Evolutionary conservation across 208 protist genomes (phyloP), one percentile per base, ranked within the genome.

Genomic region (Angomonas deanei): DNA sequence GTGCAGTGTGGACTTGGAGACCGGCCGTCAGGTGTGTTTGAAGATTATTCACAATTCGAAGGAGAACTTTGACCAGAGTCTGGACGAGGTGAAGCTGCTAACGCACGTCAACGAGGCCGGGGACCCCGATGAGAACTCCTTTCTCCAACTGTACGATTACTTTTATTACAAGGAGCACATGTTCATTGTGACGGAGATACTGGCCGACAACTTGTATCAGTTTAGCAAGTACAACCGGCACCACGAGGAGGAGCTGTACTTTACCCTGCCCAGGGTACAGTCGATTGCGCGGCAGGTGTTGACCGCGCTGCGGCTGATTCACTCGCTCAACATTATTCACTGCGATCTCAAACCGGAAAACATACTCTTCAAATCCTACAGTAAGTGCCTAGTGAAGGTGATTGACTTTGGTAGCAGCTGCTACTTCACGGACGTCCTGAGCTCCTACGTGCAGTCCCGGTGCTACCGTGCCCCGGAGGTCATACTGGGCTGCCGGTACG

Each of bases 61-160:
- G 70, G 89, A 94, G 47, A 97, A 94, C 65, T 92, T 98, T 53
- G 94, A 98, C 56, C 96, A 98, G 60, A 82, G 73, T 38, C 56
- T 98, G 19, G 96, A 98, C 63, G 96, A 98, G 77, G 86, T 98
- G n/a, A 93, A 94, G 31, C 59, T 97, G 13, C 76, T 98, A n/a
- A 66, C 80, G 21, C 77, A 84, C 23, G 74, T 98, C 28, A 96
- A 97, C 54, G 57, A 66, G 1, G 61, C 76, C 30, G 94, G 86
- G n/a, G 52, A 81, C 48, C 56, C 74, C 0, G 87, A 97, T 52
- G 72, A 69, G 27, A 47, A 86, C 66, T 75, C 77, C 66, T 75
- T 97, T 4, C 71, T 97, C 15, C 75, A 76, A 21, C 58, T 95
- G 17, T 77, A 82, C 56, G 91, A 96, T 55, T 97, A 80, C 74